These are phyloP conservation scores for Rhodotorula babjevae DNA, from an alignment of 768 basidiomycete species.

Conservation along the genomic window DNA sequence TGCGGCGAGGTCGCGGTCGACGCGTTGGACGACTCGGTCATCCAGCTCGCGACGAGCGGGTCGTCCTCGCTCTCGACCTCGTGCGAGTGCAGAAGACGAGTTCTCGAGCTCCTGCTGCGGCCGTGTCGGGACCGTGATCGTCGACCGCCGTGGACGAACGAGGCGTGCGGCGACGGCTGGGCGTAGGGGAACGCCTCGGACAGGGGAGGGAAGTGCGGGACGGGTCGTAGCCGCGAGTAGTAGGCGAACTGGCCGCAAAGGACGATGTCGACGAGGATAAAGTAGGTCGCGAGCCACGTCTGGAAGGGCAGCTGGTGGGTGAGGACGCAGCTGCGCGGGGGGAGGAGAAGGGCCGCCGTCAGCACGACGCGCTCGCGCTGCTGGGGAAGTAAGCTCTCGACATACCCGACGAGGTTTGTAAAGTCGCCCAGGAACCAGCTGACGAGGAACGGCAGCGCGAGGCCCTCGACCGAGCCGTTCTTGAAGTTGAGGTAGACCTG, in stretches of 20 bases:
- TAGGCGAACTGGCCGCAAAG: conserved; percentile 77
- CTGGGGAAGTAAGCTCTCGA: not conserved
- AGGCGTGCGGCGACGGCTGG: conserved; percentile 6
- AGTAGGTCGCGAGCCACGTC: conserved; percentile 79
- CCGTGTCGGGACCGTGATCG: conserved; percentile 5
- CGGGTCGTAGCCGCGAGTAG: conserved; percentile 22
- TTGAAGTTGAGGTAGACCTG: conserved; percentile 43
- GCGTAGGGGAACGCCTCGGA: conserved; percentile 26
- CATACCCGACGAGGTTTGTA: conserved; percentile 72
- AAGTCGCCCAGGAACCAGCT: conserved; percentile 86
- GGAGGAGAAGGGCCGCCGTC: not conserved
- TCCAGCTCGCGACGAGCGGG: conserved; percentile 25
- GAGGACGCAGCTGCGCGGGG: conserved; percentile 60
- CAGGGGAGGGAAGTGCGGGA: conserved; percentile 20
- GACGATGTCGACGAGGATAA: conserved; percentile 71
- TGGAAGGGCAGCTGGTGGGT: conserved; percentile 94
- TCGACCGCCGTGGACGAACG: not conserved
- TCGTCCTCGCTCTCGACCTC: not conserved
- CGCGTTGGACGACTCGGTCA: conserved; percentile 12
- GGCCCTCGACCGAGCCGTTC: conserved; percentile 41
- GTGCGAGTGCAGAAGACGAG: not conserved
- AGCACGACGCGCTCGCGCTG: too few species aligned
- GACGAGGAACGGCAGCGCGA: conserved; percentile 84
- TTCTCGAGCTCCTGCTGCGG: not conserved
- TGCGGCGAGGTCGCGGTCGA: not conserved